These are phyloP conservation scores for Neurospora africana DNA, from an alignment of 495 filamentous ascomycete genomes.

Conservation along the genomic window DNA sequence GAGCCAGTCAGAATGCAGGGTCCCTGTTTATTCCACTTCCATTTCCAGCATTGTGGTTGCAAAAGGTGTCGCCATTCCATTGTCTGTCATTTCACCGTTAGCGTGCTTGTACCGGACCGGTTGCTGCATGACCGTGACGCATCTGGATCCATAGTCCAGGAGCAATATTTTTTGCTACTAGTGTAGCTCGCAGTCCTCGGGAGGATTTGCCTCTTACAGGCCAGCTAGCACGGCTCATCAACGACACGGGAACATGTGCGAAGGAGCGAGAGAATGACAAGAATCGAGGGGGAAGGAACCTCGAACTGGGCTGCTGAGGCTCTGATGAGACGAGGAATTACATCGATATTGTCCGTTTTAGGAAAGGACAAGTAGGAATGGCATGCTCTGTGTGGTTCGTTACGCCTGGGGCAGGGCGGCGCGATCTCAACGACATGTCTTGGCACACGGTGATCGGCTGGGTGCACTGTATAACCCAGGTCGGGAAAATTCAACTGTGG, in stretches of 20 bases:
- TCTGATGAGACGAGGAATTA: not conserved
- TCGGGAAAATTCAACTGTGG: not conserved
- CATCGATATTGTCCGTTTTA: not conserved
- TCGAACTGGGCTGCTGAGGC: not conserved
- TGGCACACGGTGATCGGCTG: not conserved
- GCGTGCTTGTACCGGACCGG: not conserved
- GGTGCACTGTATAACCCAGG: not conserved
- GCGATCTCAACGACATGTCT: not conserved
- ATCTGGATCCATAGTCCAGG: not conserved
- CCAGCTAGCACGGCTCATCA: not conserved
- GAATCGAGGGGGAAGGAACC: not conserved
- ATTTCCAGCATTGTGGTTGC: not conserved
- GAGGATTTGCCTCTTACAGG: not conserved
- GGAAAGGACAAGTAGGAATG: not conserved
- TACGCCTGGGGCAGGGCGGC: not conserved
- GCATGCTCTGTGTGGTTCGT: not conserved
- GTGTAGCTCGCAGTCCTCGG: not conserved
- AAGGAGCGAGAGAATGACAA: not conserved
- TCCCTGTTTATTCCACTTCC: not conserved
- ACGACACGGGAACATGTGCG: not conserved
- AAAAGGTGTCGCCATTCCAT: not conserved
- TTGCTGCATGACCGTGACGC: not conserved
- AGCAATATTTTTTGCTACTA: not conserved
- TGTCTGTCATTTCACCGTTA: not conserved
- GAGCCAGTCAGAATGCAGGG: not conserved